Base-by-base conservation (phyloP, 148 eudicot genomes). In the Chenopodium quinoa region DNA sequence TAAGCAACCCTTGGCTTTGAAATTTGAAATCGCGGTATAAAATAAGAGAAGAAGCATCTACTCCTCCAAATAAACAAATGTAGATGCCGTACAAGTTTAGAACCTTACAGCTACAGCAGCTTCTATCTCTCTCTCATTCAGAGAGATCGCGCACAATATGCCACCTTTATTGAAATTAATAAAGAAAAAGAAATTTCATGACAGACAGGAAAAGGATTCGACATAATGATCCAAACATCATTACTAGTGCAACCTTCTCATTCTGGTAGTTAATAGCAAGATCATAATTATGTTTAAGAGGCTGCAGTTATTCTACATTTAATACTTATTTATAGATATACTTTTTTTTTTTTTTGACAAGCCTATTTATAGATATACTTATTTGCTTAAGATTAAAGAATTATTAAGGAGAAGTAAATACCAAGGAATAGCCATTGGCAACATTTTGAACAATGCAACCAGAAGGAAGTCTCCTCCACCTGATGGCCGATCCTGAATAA, bases 401-500 rank as follows among this genome's bases (percentile, higher is more conserved):
- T 44, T 10, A n/a, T 73, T 0, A 74, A 74, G 63, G 62, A 50
- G 81, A 23, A 65, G 37, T 74, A 58, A 75, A 87, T 90, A 94
- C 98, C 95, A 89, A 76, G 75, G 97, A 89, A 83, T 72, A 89
- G 73, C 94, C 94, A 84, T 90, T 88, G n/a, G 86, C 85, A 86
- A 91, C 81, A 85, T 93, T 94, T 82, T 93, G 94, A 68, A 95
- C 75, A 50, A 95, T 83, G 81, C 86, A 93, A 62, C 98, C 97
- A 50, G 98, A 95, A 80, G 97, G 98, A 31, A 90, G 90, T 87
- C 94, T 90, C 86, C 89, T 89, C 83, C 86, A 91, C 77, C 74
- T 84, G 62, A 83, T 67, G 64, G 75, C 78, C 11, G 87, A 31
- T 22, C 79, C 86, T n/a, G 85, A 63, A 80, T 56, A 82, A 2